Conservation (phyloP, 305 asterid genomes). For the Fraxinus dipetala region DNA sequence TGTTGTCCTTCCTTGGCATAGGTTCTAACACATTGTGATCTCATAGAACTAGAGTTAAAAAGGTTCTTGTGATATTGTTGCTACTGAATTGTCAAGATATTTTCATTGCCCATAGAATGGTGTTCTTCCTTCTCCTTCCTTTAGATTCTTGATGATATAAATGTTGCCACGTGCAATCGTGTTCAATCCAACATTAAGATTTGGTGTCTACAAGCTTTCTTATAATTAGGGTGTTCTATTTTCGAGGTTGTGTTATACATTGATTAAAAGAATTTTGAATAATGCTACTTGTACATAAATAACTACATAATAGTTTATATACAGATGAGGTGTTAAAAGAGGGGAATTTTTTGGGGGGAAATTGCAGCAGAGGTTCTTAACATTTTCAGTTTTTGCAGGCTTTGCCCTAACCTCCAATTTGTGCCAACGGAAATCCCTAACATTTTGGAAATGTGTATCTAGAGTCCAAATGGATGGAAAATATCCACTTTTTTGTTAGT, state of each 20-base stretch:
- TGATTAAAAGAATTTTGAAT: neutral
- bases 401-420: too few relatives aligned
- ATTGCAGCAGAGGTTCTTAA: too few relatives aligned
- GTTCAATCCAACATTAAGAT: neutral
- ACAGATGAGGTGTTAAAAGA: too few relatives aligned
- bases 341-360: too few relatives aligned
- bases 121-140: neutral
- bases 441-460: too few relatives aligned
- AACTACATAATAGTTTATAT: too few relatives aligned
- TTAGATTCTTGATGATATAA: neutral
- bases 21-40: constrained; percentile 34
- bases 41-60: constrained; percentile 35
- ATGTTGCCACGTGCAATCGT: neutral
- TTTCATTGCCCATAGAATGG: constrained; percentile 23
- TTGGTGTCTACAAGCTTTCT: neutral
- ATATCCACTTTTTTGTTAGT: neutral
- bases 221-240: neutral
- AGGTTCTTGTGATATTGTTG: neutral
- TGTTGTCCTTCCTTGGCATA: constrained; percentile 2
- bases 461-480: neutral
- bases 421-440: too few relatives aligned
- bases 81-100: constrained; percentile 12
- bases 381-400: too few relatives aligned
- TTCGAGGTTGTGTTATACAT: neutral
- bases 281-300: too few relatives aligned